Percentiles rank a stretch among this genome's conserved stretches.
Evolutionary conservation across 805 yeast species (phyloP).

Genomic region (Saccharomycopsis sp.): DNA sequence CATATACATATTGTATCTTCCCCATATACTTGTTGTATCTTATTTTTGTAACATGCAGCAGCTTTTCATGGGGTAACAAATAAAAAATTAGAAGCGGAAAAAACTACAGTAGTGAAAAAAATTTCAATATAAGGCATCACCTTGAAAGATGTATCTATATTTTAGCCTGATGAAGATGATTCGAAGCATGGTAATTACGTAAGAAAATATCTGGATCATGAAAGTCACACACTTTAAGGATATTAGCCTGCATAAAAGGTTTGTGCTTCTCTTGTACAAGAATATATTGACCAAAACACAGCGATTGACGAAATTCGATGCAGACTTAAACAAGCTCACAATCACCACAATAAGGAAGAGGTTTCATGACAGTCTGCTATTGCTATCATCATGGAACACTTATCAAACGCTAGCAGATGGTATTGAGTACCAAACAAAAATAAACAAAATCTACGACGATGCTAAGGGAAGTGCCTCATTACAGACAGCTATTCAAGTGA

Average conservation of each 20-base stretch:
- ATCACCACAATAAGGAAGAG: neutral
- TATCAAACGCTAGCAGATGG: constrained; percentile 1
- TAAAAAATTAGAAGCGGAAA: no score
- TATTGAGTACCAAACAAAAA: neutral
- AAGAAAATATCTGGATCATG: no score
- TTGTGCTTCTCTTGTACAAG: constrained; percentile 11
- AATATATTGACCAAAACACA: constrained; percentile 4
- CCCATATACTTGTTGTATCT: no score
- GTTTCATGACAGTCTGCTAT: constrained; percentile 1
- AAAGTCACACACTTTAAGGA: constrained; percentile 9
- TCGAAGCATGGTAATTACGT: no score
- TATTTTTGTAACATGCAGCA: no score
- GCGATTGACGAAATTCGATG: neutral
- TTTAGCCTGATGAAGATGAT: no score
- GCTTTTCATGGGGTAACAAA: no score
- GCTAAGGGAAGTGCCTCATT: neutral
- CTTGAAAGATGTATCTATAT: no score
- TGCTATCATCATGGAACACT: constrained; percentile 2
- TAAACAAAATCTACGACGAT: neutral
- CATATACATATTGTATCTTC: no score
- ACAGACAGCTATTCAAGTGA: neutral
- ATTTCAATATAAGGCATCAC: no score
- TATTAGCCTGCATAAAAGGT: constrained; percentile 1
- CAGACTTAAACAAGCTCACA: neutral
- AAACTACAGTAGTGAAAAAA: no score